Percentiles rank a stretch among this genome's conserved stretches.
These are phyloP conservation scores for Orbilia ellipsospora DNA, from an alignment of 2,329 filamentous ascomycete genomes.

Conservation along the genomic window DNA sequence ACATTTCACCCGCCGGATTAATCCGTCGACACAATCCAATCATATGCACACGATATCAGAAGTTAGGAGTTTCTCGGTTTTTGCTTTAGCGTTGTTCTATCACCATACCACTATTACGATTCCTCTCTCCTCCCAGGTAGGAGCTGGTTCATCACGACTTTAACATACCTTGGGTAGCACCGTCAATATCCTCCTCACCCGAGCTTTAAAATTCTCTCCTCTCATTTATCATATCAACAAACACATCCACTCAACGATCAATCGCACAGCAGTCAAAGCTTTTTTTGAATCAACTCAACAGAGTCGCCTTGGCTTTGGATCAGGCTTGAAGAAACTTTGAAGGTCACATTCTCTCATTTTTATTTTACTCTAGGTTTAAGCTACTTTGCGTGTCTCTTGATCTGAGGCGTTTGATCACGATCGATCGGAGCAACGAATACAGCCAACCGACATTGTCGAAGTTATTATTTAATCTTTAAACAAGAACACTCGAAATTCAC, in stretches of 20 bases:
- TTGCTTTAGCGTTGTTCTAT: slow-evolving; percentile 54
- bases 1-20: slow-evolving; percentile 60
- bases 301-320: slow-evolving; percentile 50
- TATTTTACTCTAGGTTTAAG: slow-evolving; percentile 44
- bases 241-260: slow-evolving; percentile 15
- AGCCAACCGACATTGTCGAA: slow-evolving; percentile 47
- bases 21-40: slow-evolving; percentile 61
- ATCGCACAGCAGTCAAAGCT: slow-evolving; percentile 22
- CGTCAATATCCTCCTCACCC: slow-evolving; percentile 38
- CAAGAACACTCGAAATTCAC: slow-evolving; percentile 14
- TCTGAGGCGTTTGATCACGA: slow-evolving; percentile 56
- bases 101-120: slow-evolving; percentile 57
- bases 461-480: slow-evolving; percentile 48
- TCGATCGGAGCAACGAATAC: slow-evolving; percentile 49
- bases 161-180: slow-evolving; percentile 53
- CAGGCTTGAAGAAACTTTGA: slow-evolving; percentile 46
- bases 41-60: slow-evolving; percentile 57
- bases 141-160: slow-evolving; percentile 55
- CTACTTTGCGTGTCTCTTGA: slow-evolving; percentile 51
- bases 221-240: slow-evolving; percentile 34
- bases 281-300: slow-evolving; percentile 34
- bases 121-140: slow-evolving; percentile 56
- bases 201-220: slow-evolving; percentile 49
- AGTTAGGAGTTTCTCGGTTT: slow-evolving; percentile 56
- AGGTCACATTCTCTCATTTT: slow-evolving; percentile 45